Evolutionary conservation across 495 filamentous ascomycete genomes (phyloP), one percentile per base, ranked within the genome.

Genomic region (Geoglossum glabrum): DNA sequence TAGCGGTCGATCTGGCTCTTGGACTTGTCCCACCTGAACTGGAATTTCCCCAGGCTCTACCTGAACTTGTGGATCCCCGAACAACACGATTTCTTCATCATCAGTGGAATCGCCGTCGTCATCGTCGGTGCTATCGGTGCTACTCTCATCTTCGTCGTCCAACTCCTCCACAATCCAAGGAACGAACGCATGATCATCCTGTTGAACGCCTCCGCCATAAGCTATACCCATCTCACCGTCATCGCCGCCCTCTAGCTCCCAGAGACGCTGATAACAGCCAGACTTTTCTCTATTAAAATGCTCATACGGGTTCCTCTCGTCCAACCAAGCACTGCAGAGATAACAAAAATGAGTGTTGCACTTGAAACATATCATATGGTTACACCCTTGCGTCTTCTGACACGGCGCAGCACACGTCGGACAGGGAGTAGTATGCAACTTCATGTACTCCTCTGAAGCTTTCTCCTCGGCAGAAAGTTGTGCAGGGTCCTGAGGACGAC

Each of bases 291-390:
- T 78, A 64, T 95, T 96, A 72, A 87, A 98, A 66, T 98, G 92
- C 50, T 72, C 67, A 61, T 96, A 98, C 10, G 92, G 90, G 60
- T 96, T 90, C 19, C 67, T 72, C 1, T 82, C 76, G 21, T 79
- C 71, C n/a, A 98, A 74, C 84, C 88, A 98, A 13, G 79, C 75
- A 0, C 84, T 84, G 67, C 92, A 98, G 6, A 98, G 81, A 64
- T 97, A 98, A 69, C 92, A 98, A 64, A 96, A 98, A 67, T 97
- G 92, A 1, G 87, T 82, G 46, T 79, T 73, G 71, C 92, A 98
- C 57, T 84, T 81, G 68, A 84, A 87, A 67, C 92, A 98, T 17
- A 81, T 83, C 92, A 98, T 98, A 65, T 98, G 92, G 68, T 98
- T 98, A 79, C 92, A 98, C 33, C 92, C 92, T 63, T 86, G 80